Percentiles rank a stretch among this genome's conserved stretches.
phyloP scores from a whole-genome alignment of 73 alveolate genomes.

The Tetrahymena elliotti region DNA sequence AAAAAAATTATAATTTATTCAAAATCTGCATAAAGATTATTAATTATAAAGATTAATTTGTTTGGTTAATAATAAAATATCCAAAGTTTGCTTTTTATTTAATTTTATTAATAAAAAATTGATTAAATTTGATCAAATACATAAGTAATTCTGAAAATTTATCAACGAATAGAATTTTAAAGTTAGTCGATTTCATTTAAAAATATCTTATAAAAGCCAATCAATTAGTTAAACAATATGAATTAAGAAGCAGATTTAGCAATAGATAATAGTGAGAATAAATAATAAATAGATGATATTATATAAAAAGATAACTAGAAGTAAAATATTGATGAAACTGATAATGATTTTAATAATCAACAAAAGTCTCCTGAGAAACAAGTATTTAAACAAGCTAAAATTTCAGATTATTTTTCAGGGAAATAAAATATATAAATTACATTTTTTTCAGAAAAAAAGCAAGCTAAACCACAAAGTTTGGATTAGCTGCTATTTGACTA shows the following conservation, averaged over 20 bases:
- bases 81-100: background rate
- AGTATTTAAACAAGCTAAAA: too few relatives aligned
- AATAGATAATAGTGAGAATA: background rate
- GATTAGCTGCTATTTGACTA: background rate
- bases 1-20: background rate
- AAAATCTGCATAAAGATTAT: too few relatives aligned
- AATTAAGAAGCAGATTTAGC: background rate
- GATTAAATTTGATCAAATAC: too few relatives aligned
- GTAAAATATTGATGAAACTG: background rate
- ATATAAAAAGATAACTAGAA: background rate
- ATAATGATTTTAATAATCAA: background rate
- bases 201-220: too few relatives aligned
- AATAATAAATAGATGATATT: background rate
- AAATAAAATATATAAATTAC: background rate
- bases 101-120: too few relatives aligned
- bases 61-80: background rate
- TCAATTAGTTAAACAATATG: too few relatives aligned
- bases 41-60: background rate
- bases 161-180: too few relatives aligned
- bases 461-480: background rate
- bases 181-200: too few relatives aligned
- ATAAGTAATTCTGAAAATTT: too few relatives aligned
- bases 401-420: background rate
- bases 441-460: background rate
- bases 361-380: background rate